Conservation (phyloP, 768 basidiomycete genomes). For the Leccinellum rugosiceps region DNA sequence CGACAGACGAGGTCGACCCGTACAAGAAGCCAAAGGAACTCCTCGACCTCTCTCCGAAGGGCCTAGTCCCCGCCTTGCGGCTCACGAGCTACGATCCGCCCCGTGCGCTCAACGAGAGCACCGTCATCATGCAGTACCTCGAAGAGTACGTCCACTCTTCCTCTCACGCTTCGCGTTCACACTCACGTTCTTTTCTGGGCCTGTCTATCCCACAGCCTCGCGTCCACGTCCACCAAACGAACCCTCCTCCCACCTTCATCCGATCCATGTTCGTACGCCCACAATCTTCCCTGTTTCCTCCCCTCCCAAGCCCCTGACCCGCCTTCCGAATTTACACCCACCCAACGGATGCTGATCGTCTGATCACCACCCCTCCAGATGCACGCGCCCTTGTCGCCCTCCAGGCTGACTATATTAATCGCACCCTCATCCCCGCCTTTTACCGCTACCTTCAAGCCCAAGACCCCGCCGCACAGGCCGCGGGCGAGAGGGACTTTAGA, state of each 20-base stretch:
- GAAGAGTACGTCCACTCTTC: conserved; percentile 54
- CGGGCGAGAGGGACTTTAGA: conserved; percentile 51
- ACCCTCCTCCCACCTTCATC: conserved; percentile 55
- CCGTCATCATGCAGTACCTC: conserved; percentile 73
- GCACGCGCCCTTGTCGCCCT: conserved; percentile 65
- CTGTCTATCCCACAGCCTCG: conserved; percentile 39
- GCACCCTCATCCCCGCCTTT: conserved; percentile 64
- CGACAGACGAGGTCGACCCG: conserved; percentile 73
- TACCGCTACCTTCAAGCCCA: conserved; percentile 76
- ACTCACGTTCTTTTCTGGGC: too few relatives aligned
- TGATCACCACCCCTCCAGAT: conserved; percentile 37
- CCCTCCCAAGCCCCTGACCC: neutral
- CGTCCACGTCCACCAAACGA: conserved; percentile 43
- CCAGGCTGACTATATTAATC: conserved; percentile 65
- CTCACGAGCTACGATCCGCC: conserved; percentile 54
- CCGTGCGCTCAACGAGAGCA: conserved; percentile 72
- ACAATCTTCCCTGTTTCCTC: neutral
- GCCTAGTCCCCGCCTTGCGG: conserved; percentile 70
- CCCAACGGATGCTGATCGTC: neutral
- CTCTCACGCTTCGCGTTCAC: neutral
- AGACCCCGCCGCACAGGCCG: conserved; percentile 48
- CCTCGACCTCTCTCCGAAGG: conserved; percentile 78
- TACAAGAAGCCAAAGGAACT: conserved; percentile 80
- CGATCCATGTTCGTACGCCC: conserved; percentile 52
- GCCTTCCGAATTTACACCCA: neutral